Conservation (phyloP, 306 rosid genomes). For the Pachyrhizus erosus region DNA sequence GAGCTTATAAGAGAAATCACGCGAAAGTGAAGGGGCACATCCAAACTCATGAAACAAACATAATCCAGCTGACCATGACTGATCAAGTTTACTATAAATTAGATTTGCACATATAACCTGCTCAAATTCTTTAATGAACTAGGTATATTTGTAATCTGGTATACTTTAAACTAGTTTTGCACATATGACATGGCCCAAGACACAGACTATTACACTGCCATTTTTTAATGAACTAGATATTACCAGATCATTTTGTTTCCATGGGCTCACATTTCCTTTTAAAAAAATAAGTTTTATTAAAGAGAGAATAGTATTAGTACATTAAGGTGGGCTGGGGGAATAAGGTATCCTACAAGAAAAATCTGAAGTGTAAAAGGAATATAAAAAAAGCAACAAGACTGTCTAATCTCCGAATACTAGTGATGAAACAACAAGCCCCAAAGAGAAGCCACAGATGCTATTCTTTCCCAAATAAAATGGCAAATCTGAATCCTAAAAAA, state of each 20-base stretch:
- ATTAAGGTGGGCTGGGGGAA: neutral
- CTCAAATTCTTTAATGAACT: neutral
- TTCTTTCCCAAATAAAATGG: constrained; percentile 23
- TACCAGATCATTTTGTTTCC: neutral
- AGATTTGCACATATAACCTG: neutral
- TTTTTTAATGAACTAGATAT: neutral
- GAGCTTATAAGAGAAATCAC: constrained; percentile 9
- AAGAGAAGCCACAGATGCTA: neutral
- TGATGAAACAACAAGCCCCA: constrained; percentile 11
- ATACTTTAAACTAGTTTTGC: neutral
- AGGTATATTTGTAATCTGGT: neutral
- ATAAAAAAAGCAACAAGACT: neutral
- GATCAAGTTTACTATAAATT: neutral
- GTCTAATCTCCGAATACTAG: neutral
- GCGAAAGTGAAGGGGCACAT: neutral
- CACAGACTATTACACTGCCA: neutral
- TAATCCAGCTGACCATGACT: neutral
- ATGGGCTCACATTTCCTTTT: neutral
- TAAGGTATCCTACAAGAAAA: neutral
- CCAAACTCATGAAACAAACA: constrained; percentile 12
- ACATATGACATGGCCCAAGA: neutral
- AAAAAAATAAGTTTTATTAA: neutral
- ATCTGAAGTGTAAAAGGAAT: neutral
- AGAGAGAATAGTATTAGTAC: neutral
- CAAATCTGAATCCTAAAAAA: neutral